Percentiles rank a stretch among this genome's conserved stretches.
Conservation (phyloP, 805 yeast genomes). For the Candida suzukii region DNA sequence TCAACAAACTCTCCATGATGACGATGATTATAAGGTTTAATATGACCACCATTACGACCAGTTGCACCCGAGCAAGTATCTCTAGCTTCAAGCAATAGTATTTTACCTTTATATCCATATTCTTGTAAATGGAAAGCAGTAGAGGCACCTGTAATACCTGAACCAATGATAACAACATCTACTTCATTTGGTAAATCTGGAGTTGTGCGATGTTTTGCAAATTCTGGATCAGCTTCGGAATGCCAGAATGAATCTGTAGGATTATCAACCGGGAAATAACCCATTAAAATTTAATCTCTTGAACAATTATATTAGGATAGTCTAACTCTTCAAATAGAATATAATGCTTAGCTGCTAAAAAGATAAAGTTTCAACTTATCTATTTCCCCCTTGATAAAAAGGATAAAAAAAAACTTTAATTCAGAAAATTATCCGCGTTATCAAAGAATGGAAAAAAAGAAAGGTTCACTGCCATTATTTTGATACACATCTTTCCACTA, state of each 20-base stretch:
- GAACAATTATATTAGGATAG: too few species aligned
- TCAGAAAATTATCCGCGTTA: too few species aligned
- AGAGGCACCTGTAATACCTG: conserved; percentile 40
- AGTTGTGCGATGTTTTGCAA: conserved; percentile 13
- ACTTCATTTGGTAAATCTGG: conserved; percentile 26
- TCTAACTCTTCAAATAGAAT: too few species aligned
- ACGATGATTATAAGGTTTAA: conserved; percentile 27
- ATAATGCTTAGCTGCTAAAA: too few species aligned
- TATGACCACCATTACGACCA: conserved; percentile 43
- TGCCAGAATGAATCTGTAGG: conserved; percentile 19
- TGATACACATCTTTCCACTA: too few species aligned
- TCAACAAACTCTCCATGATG: conserved; percentile 9
- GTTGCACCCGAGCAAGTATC: conserved; percentile 34
- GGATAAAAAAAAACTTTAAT: too few species aligned
- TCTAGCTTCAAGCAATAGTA: conserved; percentile 21
- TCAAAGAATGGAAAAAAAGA: too few species aligned
- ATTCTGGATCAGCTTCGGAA: conserved; percentile 12
- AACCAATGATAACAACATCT: conserved; percentile 36
- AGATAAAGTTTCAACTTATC: too few species aligned
- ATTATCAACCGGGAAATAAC: conserved; percentile 11
- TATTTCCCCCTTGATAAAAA: too few species aligned
- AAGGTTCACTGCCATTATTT: too few species aligned
- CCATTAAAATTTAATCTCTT: neutral
- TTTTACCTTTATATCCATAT: neutral
- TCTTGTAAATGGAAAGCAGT: conserved; percentile 18